Evolutionary conservation across 163 green algal species (phyloP).

Genomic region (Volvox carteri): DNA sequence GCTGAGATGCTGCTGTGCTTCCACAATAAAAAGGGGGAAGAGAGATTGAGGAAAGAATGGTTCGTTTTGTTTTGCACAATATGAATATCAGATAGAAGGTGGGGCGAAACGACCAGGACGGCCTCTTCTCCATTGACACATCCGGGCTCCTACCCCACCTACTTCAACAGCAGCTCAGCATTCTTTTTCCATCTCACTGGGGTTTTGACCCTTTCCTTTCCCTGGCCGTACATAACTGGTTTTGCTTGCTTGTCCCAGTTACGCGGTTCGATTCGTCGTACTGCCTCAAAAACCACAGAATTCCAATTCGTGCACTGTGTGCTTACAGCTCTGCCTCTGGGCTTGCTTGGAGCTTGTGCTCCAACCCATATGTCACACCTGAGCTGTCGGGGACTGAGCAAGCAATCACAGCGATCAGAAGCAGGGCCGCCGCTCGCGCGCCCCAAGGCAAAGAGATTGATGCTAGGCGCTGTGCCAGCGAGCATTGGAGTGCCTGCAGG

Average conservation of each 20-base stretch:
- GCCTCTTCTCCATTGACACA: too few species aligned
- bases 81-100: too few species aligned
- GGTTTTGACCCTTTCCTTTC: too few species aligned
- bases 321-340: not conserved
- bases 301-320: not conserved
- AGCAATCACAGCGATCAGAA: constrained; percentile 21
- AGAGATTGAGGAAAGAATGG: not conserved
- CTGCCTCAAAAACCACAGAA: not conserved
- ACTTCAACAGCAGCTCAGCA: too few species aligned
- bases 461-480: not conserved
- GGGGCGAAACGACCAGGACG: too few species aligned
- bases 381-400: not conserved
- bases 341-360: not conserved
- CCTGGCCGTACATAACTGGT: not conserved
- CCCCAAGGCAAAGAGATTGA: not conserved
- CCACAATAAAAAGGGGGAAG: not conserved
- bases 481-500: not conserved
- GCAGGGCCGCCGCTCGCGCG: constrained; percentile 3
- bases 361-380: too few species aligned
- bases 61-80: not conserved
- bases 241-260: not conserved
- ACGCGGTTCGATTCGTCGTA: not conserved
- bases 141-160: too few species aligned
- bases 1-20: too few species aligned
- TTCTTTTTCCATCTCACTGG: too few species aligned